phyloP scores from a whole-genome alignment of 1,139 yeast species.

The Geotrichum restrictum region DNA sequence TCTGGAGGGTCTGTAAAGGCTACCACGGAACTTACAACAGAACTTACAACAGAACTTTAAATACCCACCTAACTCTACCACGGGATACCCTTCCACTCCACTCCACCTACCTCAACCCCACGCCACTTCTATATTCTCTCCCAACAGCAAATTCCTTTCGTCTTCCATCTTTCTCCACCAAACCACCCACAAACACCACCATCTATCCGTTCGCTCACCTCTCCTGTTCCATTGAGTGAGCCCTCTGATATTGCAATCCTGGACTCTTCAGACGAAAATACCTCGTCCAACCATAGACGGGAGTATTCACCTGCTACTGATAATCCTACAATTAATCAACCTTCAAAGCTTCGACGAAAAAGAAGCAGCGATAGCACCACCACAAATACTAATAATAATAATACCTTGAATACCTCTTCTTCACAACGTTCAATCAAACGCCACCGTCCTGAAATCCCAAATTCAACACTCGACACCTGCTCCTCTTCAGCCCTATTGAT shows the following conservation, averaged over 20 bases:
- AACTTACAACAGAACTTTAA: too few species aligned
- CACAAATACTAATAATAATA: too few species aligned
- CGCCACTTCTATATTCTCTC: not conserved
- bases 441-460: constrained; percentile 2
- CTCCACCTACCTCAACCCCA: not conserved
- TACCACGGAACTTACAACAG: too few species aligned
- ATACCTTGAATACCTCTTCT: not conserved
- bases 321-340: not conserved
- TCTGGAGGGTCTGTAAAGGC: too few species aligned
- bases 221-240: not conserved
- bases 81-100: too few species aligned
- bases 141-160: not conserved
- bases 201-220: not conserved
- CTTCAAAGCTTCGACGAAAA: not conserved
- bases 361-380: not conserved
- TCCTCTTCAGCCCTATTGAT: not conserved
- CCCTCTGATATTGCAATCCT: not conserved
- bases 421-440: constrained; percentile 1
- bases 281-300: constrained; percentile 8
- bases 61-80: too few species aligned
- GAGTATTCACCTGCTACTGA: not conserved
- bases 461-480: not conserved
- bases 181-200: not conserved
- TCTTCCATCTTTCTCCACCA: not conserved
- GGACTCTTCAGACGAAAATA: constrained; percentile 1